Evolutionary conservation across 2,329 filamentous ascomycete species (phyloP), one percentile per base, ranked within the genome.

Genomic region (Xylaria sp.): DNA sequence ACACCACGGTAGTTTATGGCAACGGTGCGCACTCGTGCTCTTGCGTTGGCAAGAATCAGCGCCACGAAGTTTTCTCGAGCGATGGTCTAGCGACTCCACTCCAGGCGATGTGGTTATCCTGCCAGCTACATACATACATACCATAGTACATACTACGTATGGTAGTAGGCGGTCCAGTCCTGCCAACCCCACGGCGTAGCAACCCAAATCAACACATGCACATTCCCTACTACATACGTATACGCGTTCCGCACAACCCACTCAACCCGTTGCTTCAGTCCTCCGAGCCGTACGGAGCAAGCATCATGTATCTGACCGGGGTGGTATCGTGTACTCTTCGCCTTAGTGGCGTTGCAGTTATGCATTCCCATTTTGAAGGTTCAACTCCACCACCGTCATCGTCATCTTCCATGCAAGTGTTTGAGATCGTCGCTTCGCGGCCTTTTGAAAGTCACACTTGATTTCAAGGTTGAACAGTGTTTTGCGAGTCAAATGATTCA

Each of bases 321-420:
- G 56, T 26, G 24, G 24, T 11, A 26, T 11, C 6, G 6, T 26
- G 11, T 13, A 34, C 29, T 13, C 29, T 34, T 13, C 29, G 29
- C 11, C 9, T 34, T 34, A 34, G 29, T 13, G 29, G 4, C 29
- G 29, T 34, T 34, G 29, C 29, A 34, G 9, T 13, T 44, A 39
- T 55, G 43, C 46, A 57, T 53, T 51, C 48, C 41, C 48, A 50
- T 52, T 52, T 45, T 48, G 18, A 54, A 62, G 39, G 34, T 48
- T 21, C 52, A 46, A 59, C 53, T 57, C 59, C 56, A 56, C 52
- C 56, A 52, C 54, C 52, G 56, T 59, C 56, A 57, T 60, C 59
- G 50, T 60, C 59, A 57, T 54, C 41, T 46, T 45, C 51, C 41
- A 49, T 52, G 50, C 55, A 48, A 57, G 39, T 56, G 47, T 51